Evolutionary conservation across 495 filamentous ascomycete genomes (phyloP).

Genomic region (Amphirosellinia nigrospora): DNA sequence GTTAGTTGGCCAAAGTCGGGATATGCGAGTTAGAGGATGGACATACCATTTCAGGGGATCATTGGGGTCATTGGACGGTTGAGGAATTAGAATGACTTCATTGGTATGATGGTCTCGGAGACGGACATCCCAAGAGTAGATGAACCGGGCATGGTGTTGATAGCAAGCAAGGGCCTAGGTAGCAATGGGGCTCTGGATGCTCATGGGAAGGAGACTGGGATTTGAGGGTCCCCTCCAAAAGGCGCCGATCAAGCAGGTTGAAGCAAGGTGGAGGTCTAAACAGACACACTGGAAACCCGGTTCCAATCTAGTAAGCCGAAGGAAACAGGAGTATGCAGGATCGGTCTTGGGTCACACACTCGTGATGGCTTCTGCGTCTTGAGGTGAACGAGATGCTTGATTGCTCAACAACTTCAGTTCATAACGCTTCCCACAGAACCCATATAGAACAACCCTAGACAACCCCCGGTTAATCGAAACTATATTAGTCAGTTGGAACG

Average conservation of each 20-base stretch:
- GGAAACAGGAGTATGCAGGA: not conserved
- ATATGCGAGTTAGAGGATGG: not conserved
- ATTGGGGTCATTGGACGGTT: constrained; percentile 64
- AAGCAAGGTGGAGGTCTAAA: not conserved
- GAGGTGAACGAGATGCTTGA: not conserved
- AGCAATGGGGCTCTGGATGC: not conserved
- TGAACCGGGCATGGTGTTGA: constrained; percentile 7
- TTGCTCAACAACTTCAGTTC: not conserved
- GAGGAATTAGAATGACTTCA: constrained; percentile 60
- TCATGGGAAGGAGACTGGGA: not conserved
- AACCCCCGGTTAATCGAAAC: not conserved
- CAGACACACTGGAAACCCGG: not conserved
- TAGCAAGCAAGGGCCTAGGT: not conserved
- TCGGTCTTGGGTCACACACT: not conserved
- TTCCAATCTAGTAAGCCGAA: not conserved
- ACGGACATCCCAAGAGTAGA: constrained; percentile 52
- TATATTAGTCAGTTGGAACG: not conserved
- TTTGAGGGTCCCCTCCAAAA: not conserved
- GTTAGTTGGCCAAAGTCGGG: not conserved
- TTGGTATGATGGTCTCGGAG: constrained; percentile 57
- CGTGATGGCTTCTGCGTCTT: not conserved
- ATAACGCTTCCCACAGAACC: not conserved
- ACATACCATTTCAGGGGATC: constrained; percentile 62
- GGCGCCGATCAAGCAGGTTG: not conserved
- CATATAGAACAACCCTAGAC: not conserved